These are phyloP conservation scores for Aspergillus pseudonomiae DNA, from an alignment of 2,329 filamentous ascomycete species.

Conservation along the genomic window DNA sequence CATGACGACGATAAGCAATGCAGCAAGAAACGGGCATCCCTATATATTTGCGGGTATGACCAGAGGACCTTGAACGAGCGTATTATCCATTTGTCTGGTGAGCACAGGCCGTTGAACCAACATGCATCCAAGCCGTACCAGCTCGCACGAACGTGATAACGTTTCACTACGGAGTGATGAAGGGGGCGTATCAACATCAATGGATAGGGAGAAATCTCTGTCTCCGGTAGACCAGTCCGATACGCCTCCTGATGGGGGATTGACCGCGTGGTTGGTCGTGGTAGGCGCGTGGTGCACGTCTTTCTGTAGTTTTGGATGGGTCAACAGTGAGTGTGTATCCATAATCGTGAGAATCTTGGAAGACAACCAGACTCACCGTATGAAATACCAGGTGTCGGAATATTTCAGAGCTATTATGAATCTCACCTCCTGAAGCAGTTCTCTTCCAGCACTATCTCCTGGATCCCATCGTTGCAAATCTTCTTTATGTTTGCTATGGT, in stretches of 20 bases:
- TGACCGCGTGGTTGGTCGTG: conserved; percentile 59
- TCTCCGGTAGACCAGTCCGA: too few relatives aligned
- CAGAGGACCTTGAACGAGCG: neutral
- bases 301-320: conserved; percentile 53
- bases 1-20: neutral
- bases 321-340: conserved; percentile 39
- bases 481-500: conserved; percentile 33
- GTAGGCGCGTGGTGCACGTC: conserved; percentile 46
- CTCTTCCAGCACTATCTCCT: conserved; percentile 60
- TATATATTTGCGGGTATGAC: neutral
- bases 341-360: neutral
- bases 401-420: conserved; percentile 64
- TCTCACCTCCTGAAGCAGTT: conserved; percentile 51
- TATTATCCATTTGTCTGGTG: neutral
- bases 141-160: neutral
- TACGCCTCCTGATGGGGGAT: conserved; percentile 16
- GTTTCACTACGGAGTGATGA: neutral
- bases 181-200: neutral
- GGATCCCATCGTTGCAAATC: conserved; percentile 58
- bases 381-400: conserved; percentile 45
- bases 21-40: neutral
- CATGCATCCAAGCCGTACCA: neutral
- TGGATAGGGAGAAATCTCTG: neutral
- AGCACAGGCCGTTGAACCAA: neutral
- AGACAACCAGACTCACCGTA: neutral